Evolutionary conservation across 1,284 basidiomycete genomes (phyloP), one percentile per base, ranked within the genome.

Genomic region (Ustilago curta): DNA sequence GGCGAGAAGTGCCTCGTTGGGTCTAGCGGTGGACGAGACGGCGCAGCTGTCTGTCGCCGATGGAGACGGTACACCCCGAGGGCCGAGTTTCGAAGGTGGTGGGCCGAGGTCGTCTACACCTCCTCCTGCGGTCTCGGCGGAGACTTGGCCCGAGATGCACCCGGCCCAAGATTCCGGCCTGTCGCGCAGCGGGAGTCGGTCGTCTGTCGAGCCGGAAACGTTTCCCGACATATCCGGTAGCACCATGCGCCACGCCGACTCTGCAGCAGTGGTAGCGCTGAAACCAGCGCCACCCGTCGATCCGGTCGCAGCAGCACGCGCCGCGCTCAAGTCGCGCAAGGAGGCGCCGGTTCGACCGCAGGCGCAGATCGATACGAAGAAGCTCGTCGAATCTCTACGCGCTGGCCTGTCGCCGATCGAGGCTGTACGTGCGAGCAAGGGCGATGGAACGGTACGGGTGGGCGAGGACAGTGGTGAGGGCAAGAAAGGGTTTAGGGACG

Each of bases 351-450:
- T 50, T 4, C 53, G 69, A 3, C 44, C 61, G 14, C 40, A 50
- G 11, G 32, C 60, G 1, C 53, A 62, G 55, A 75, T 75, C 39
- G 72, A 75, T 16, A 57, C 72, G 18, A 75, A 70, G 56, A 70
- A 66, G 57, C 53, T 75, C 9, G 72, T 75, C 59, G 72, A 75
- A 25, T 59, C 54, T 7, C 50, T 76, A 12, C 62, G 72, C 6
- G 72, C 72, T 0, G 73, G 73, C 0, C 21, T 70, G 47, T 59
- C 54, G 2, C 65, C 69, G 3, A 69, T 71, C 45, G 65, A 68
- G 31, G 69, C 74, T 23, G 69, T 69, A 3, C 45, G 69, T 1
- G 69, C 58, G 43, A 65, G 62, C 42, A 77, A 77, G 27, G 68
- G 35, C 39, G 47, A 0, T 18, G 25, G 3, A 19, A 11, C 18